A percentile compares a stretch with the other conserved stretches of the same genome.
phyloP scores from a whole-genome alignment of 2,329 filamentous ascomycete genomes.

The Hypomyces perniciosus region DNA sequence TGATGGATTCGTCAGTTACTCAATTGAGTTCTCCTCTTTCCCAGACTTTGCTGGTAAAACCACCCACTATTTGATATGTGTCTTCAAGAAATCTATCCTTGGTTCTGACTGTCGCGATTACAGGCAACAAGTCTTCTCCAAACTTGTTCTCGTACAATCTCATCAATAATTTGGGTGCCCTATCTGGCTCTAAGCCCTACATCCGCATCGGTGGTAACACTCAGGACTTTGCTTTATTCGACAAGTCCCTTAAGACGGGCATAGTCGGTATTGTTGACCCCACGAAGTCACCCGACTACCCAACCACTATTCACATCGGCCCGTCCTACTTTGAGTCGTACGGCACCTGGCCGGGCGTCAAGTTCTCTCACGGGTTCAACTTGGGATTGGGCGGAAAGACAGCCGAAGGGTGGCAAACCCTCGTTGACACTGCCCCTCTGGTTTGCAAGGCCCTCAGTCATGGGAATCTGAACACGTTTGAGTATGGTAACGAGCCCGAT shows the following conservation, averaged over 20 bases:
- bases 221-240: slow-evolving; percentile 58
- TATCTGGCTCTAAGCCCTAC: slow-evolving; percentile 51
- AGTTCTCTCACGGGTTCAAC: slow-evolving; percentile 59
- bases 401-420: slow-evolving; percentile 43
- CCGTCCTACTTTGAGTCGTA: slow-evolving; percentile 60
- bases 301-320: slow-evolving; percentile 54
- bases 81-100: background rate
- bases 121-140: slow-evolving; percentile 47
- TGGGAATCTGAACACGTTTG: slow-evolving; percentile 50
- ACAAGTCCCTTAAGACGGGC: slow-evolving; percentile 43
- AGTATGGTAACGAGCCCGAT: slow-evolving; percentile 48
- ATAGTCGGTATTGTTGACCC: slow-evolving; percentile 48
- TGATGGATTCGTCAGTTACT: slow-evolving; percentile 42
- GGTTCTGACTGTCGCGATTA: background rate
- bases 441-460: slow-evolving; percentile 50
- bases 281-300: slow-evolving; percentile 50
- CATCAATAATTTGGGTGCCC: slow-evolving; percentile 48
- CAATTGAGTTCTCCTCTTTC: slow-evolving; percentile 47
- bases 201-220: slow-evolving; percentile 63
- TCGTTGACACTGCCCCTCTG: slow-evolving; percentile 48
- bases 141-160: slow-evolving; percentile 57
- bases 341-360: slow-evolving; percentile 46
- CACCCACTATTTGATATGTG: too few relatives aligned
- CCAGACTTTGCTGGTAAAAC: slow-evolving; percentile 42
- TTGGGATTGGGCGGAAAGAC: slow-evolving; percentile 46